Conservation (phyloP, 768 basidiomycete genomes). For the Termitomyces sp. region DNA sequence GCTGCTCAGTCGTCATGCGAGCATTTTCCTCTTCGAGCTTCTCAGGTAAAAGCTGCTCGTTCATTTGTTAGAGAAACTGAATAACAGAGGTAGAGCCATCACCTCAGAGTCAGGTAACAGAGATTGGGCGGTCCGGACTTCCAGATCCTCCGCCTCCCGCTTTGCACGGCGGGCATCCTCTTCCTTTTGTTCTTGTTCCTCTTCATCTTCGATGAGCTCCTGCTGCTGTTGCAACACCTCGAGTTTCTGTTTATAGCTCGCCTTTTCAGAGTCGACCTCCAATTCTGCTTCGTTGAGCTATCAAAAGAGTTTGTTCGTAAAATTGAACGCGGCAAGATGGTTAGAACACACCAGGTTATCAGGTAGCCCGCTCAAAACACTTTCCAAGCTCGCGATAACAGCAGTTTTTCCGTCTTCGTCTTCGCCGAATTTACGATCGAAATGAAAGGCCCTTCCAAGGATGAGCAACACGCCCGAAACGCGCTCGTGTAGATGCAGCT, state of each 20-base stretch:
- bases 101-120: slow-evolving; percentile 90
- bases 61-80: neutral
- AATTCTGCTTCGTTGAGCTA: slow-evolving; percentile 97
- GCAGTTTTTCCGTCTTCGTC: slow-evolving; percentile 80
- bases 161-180: slow-evolving; percentile 85
- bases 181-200: slow-evolving; percentile 96
- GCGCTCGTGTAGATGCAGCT: slow-evolving; percentile 82
- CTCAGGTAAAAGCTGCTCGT: slow-evolving; percentile 58
- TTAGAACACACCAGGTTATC: slow-evolving; percentile 79
- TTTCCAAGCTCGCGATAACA: slow-evolving; percentile 78
- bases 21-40: slow-evolving; percentile 59
- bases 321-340: too few species aligned
- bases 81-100: slow-evolving; percentile 6
- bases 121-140: slow-evolving; percentile 72
- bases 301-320: slow-evolving; percentile 4
- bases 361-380: slow-evolving; percentile 85
- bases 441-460: slow-evolving; percentile 92
- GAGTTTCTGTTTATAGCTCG: slow-evolving; percentile 96
- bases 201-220: slow-evolving; percentile 98
- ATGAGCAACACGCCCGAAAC: slow-evolving; percentile 93
- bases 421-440: slow-evolving; percentile 69
- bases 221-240: slow-evolving; percentile 98
- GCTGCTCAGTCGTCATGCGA: slow-evolving; percentile 96
- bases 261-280: slow-evolving; percentile 89
- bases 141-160: slow-evolving; percentile 74